phyloP scores from a whole-genome alignment of 2,329 filamentous ascomycete genomes.

The Sarocladium oryzae region DNA sequence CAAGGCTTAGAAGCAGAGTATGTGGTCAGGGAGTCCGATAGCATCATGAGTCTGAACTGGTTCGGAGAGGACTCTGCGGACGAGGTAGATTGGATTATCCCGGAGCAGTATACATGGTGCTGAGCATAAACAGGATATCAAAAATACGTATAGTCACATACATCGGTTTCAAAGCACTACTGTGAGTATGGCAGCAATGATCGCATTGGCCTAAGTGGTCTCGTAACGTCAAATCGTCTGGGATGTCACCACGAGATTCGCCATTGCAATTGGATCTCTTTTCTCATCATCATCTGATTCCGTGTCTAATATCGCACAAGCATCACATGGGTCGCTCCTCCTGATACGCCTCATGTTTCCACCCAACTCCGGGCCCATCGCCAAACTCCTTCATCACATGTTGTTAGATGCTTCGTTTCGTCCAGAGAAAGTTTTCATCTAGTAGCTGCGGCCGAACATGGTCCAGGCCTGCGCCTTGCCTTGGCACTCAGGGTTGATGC shows the following conservation, averaged over 20 bases:
- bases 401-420: neutral
- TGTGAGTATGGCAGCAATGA: too few species aligned
- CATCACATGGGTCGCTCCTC: neutral
- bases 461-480: slow-evolving; percentile 76
- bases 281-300: neutral
- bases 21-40: slow-evolving; percentile 55
- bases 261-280: too few species aligned
- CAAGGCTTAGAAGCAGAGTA: slow-evolving; percentile 42
- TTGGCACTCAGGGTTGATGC: slow-evolving; percentile 81
- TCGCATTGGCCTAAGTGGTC: too few species aligned
- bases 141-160: too few species aligned
- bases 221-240: too few species aligned
- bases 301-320: neutral
- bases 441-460: slow-evolving; percentile 80
- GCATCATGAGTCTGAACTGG: slow-evolving; percentile 68
- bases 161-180: too few species aligned
- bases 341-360: neutral
- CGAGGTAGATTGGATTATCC: slow-evolving; percentile 63
- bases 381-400: slow-evolving; percentile 5
- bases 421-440: slow-evolving; percentile 16
- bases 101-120: slow-evolving; percentile 76
- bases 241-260: too few species aligned
- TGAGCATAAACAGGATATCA: slow-evolving; percentile 26
- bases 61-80: slow-evolving; percentile 48
- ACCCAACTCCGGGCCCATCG: slow-evolving; percentile 9